Evolutionary conservation across 2,329 filamentous ascomycete species (phyloP).

Genomic region (Microcyclospora tardicrescens): DNA sequence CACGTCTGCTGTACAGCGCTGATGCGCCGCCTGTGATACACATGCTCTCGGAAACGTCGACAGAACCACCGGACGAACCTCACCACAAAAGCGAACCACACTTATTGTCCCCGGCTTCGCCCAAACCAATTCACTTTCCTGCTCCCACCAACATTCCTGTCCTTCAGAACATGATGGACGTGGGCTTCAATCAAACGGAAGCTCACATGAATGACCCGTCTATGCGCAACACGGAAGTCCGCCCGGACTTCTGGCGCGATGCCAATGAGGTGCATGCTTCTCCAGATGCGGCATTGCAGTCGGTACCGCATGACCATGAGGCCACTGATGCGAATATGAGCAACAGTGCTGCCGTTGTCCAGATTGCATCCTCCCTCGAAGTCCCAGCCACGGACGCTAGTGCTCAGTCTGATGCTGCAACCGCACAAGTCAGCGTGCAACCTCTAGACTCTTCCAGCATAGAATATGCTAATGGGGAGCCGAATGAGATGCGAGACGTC

Average conservation of each 20-base stretch:
- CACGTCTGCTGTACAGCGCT: constrained; percentile 6
- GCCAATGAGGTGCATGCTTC: constrained; percentile 13
- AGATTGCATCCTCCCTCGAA: constrained; percentile 2
- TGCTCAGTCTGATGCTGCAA: background rate
- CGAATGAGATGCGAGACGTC: background rate
- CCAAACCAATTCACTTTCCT: constrained; percentile 54
- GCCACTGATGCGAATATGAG: background rate
- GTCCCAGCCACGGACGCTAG: background rate
- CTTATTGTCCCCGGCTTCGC: constrained; percentile 53
- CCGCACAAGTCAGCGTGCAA: background rate
- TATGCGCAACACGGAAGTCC: constrained; percentile 21
- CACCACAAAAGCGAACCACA: constrained; percentile 49
- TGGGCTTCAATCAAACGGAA: constrained; percentile 54
- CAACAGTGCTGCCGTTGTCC: constrained; percentile 1
- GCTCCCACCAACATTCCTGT: constrained; percentile 58
- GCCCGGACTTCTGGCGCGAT: constrained; percentile 22
- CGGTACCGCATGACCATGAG: background rate
- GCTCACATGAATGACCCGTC: constrained; percentile 36
- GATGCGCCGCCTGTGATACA: constrained; percentile 10
- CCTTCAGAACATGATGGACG: constrained; percentile 59
- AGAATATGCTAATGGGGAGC: background rate
- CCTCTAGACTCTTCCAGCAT: background rate
- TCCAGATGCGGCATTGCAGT: constrained; percentile 2
- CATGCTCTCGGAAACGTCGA: constrained; percentile 13
- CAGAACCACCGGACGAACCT: constrained; percentile 38